Evolutionary conservation across 2,329 filamentous ascomycete genomes (phyloP), one percentile per base, ranked within the genome.

Genomic region (Pseudogymnoascus sp.): DNA sequence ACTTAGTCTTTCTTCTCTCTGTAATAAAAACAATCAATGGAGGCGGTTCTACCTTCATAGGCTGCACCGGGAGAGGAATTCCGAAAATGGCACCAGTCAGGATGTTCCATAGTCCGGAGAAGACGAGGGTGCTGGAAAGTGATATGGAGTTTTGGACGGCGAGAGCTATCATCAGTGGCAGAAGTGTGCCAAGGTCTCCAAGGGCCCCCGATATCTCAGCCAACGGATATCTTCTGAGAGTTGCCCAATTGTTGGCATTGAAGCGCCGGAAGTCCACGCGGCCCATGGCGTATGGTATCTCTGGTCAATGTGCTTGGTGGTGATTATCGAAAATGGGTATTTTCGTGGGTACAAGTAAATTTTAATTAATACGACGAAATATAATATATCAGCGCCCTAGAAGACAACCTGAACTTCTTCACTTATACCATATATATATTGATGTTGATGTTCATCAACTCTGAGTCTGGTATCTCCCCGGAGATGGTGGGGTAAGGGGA

Each of bases 21-120:
- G 13, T 35, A 26, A 28, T 7, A 15, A 57, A 23, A 26, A 5
- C 4, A 23, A 11, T n/a, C 2, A 50, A 13, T 13, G 33, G 15
- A n/a, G 33, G 50, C 33, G 15, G 7, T 44, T 64, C 33, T 69
- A 83, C 83, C 78, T 87, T 87, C 85, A 87, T 87, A n/a, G 93
- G 93, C 77, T 97, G 93, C 0, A 97, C 92, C 0, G 93, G 93
- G 3, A 97, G 77, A 1, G 93, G 93, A 42, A 97, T 88, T 6
- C 93, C 93, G 71, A 97, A 97, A 33, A 87, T 76, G 1, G 87
- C 72, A 17, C 93, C 95, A 0, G 93, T 96, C 11, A 89, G 71
- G 63, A 97, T 84, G 71, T 97, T 97, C 75, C 89, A 93, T 9
- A 93, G 71, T 1, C 95, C 95, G 0, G 91, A 93, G 73, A 96